A percentile compares a stretch with the other conserved stretches of the same genome.
These are phyloP conservation scores for Boletellus sp. DNA, from an alignment of 1,284 basidiomycete species.

Conservation along the genomic window DNA sequence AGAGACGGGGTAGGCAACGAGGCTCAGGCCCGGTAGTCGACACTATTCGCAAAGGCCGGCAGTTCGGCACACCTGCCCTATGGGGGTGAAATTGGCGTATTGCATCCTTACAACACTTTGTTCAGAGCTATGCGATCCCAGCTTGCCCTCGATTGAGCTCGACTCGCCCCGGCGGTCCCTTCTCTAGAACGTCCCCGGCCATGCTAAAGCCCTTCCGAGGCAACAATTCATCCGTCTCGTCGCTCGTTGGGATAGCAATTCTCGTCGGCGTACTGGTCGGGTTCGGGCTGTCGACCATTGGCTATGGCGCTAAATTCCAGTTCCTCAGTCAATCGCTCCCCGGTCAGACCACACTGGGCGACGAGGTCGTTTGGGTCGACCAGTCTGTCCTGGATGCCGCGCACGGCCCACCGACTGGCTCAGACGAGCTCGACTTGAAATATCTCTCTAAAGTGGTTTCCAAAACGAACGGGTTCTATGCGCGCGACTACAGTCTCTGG, in stretches of 20 bases:
- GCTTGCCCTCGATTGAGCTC: no score
- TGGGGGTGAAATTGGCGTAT: no score
- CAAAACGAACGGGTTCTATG: slow-evolving; percentile 33
- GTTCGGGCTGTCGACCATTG: slow-evolving; percentile 22
- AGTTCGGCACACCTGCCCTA: no score
- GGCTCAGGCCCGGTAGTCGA: no score
- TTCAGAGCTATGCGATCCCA: no score
- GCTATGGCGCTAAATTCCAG: slow-evolving; percentile 16
- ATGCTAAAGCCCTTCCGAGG: slow-evolving; percentile 9
- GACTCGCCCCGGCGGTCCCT: no score
- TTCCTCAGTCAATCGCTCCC: slow-evolving; percentile 19
- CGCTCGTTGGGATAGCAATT: slow-evolving; percentile 20
- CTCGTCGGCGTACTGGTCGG: slow-evolving; percentile 25
- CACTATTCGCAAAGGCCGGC: no score
- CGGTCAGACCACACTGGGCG: slow-evolving; percentile 7
- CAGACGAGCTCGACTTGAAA: slow-evolving; percentile 12
- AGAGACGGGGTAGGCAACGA: no score
- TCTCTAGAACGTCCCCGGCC: neutral
- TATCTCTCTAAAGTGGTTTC: slow-evolving; percentile 23
- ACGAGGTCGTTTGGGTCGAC: slow-evolving; percentile 20
- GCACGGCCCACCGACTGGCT: neutral
- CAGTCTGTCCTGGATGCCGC: slow-evolving; percentile 1
- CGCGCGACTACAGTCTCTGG: slow-evolving; percentile 34
- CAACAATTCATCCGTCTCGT: neutral
- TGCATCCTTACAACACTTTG: no score